Evolutionary conservation across 257 asterid species (phyloP), one percentile per base, ranked within the genome.

Genomic region (Rehmannia glutinosa): DNA sequence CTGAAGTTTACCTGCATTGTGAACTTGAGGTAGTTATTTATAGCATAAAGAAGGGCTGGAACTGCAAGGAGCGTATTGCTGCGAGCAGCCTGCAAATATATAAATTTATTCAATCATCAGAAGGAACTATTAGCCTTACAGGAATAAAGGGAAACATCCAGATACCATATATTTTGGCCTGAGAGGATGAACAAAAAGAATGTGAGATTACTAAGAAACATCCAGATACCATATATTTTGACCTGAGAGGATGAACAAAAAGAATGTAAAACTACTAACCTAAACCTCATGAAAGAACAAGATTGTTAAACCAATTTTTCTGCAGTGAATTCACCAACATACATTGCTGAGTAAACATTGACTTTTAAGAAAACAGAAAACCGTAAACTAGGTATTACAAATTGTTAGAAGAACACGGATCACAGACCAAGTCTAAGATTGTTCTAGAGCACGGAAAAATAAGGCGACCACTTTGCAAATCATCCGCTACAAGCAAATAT

Each of bases 31-130:
- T 92, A 92, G 79, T 92, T 92, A 82, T 92, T 92, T 72, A 92
- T 71, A 75, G 97, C 98, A 84, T 92, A 92, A 55, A 92, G 91
- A 65, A 92, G 71, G 59, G 98, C 98, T 4, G 98, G 98, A 77
- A 92, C 89, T n/a, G 98, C 97, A 62, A 92, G 92, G 61, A 92
- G 96, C 32, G 30, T 69, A 72, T 92, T 92, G 72, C 65, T 92
- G 49, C 92, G 88, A 70, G 98, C 98, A 68, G 98, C 98, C 98
- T 92, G 91, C 80, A 66, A 73, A 72, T 47, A 38, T 17, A 60
- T 38, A 75, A 53, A 61, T 45, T 41, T 61, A 68, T 33, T 16
- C 6, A 58, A 68, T 64, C 60, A 68, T 42, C 60, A 73, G 62
- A 52, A 68, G 28, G 59, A 50, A 56, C 23, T 46, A n/a, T n/a